phyloP scores from a whole-genome alignment of 495 filamentous ascomycete species.

The Alectoria sarmentosa region DNA sequence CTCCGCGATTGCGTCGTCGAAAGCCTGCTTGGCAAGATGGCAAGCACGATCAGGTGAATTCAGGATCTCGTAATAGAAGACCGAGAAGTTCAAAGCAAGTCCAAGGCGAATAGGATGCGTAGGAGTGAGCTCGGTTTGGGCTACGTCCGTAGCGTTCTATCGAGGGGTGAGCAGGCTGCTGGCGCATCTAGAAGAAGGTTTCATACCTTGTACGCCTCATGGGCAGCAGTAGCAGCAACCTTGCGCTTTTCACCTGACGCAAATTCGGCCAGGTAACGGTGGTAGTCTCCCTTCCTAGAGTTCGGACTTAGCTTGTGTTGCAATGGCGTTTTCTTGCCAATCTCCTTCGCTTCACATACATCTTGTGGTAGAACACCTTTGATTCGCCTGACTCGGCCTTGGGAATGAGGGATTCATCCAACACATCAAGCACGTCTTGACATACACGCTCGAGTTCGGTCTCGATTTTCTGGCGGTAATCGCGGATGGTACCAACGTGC shows the following conservation, averaged over 20 bases:
- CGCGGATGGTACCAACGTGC: constrained; percentile 91
- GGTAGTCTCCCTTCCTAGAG: constrained; percentile 97
- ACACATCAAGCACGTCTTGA: constrained; percentile 94
- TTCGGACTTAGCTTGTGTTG: constrained; percentile 8
- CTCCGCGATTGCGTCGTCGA: constrained; percentile 98
- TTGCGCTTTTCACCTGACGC: constrained; percentile 99
- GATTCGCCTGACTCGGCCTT: constrained; percentile 98
- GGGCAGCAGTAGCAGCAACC: constrained; percentile 88
- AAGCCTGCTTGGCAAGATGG: constrained; percentile 98
- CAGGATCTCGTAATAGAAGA: constrained; percentile 99
- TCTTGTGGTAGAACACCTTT: constrained; percentile 99
- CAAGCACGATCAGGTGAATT: constrained; percentile 98
- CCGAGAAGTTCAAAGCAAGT: constrained; percentile 98
- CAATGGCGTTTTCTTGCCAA: neutral
- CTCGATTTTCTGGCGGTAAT: constrained; percentile 99
- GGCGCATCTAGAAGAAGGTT: constrained; percentile 4
- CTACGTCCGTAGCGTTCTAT: constrained; percentile 95
- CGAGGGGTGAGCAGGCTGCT: constrained; percentile 11
- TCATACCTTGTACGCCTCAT: constrained; percentile 96
- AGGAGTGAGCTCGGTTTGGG: constrained; percentile 92
- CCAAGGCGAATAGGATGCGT: constrained; percentile 98
- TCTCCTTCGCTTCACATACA: constrained; percentile 52
- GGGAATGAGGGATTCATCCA: constrained; percentile 93
- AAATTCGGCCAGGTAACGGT: constrained; percentile 99
- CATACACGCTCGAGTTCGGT: constrained; percentile 95